phyloP scores from a whole-genome alignment of 116 monocot genomes.

The Papilionanthe hybrid region DNA sequence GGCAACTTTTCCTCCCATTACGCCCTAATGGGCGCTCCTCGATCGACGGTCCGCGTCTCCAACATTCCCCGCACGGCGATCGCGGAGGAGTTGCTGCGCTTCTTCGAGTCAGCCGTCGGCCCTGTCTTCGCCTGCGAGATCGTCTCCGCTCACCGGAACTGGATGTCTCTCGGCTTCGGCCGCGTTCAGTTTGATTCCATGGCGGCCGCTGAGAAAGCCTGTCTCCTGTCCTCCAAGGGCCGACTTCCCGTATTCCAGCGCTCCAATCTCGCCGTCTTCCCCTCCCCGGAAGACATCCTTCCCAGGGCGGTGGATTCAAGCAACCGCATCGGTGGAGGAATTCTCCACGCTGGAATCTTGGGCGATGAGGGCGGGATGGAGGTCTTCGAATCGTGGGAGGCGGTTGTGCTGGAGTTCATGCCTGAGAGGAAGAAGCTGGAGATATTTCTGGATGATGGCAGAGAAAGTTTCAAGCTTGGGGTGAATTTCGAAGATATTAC shows the following conservation, averaged over 20 bases:
- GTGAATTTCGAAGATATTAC: conserved; percentile 47
- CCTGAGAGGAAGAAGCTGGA: conserved; percentile 58
- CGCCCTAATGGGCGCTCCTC: background rate
- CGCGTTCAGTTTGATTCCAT: conserved; percentile 71
- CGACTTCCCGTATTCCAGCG: conserved; percentile 42
- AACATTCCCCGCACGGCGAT: conserved; percentile 56
- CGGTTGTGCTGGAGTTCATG: conserved; percentile 56
- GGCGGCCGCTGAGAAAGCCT: conserved; percentile 36
- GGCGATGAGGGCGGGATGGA: conserved; percentile 39
- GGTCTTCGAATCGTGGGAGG: conserved; percentile 51
- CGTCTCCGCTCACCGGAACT: conserved; percentile 38
- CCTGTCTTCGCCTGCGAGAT: conserved; percentile 74
- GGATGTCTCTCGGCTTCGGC: conserved; percentile 60
- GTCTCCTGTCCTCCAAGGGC: conserved; percentile 14
- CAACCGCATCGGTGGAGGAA: conserved; percentile 24
- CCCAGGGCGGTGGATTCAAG: conserved; percentile 25
- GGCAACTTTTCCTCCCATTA: background rate
- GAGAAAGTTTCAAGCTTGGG: conserved; percentile 56
- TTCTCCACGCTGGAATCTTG: conserved; percentile 44
- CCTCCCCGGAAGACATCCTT: conserved; percentile 47
- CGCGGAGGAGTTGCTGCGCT: conserved; percentile 57
- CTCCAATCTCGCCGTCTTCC: conserved; percentile 25
- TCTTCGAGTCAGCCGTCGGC: conserved; percentile 62
- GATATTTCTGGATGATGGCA: conserved; percentile 33
- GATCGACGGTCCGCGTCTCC: conserved; percentile 34